A percentile compares a stretch with the other conserved stretches of the same genome.
Evolutionary conservation across 805 yeast species (phyloP).

Genomic region (Lachancea lanzarotensis): DNA sequence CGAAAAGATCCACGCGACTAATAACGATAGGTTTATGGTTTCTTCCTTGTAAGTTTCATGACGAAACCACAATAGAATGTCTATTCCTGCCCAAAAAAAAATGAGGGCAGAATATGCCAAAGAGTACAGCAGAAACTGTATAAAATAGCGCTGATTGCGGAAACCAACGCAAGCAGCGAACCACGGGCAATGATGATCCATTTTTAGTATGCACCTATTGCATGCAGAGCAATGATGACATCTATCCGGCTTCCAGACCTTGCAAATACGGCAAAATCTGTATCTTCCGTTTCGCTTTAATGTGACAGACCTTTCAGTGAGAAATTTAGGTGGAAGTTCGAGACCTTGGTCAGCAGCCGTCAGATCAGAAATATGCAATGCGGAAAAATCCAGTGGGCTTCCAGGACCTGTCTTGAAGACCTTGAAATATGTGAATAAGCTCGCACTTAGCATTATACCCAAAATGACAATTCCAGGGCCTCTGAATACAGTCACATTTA

Average conservation of each 20-base stretch:
- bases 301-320: conserved; percentile 37
- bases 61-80: conserved; percentile 44
- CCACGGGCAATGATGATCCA: conserved; percentile 98
- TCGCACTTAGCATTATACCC: conserved; percentile 7
- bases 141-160: conserved; percentile 68
- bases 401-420: conserved; percentile 57
- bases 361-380: conserved; percentile 33
- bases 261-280: conserved; percentile 65
- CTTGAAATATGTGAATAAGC: conserved; percentile 45
- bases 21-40: conserved; percentile 49
- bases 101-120: conserved; percentile 42
- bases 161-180: conserved; percentile 83
- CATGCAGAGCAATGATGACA: conserved; percentile 81
- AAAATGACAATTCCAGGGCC: conserved; percentile 5
- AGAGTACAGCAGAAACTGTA: conserved; percentile 61
- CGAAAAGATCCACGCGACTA: conserved; percentile 53
- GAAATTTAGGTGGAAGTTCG: conserved; percentile 39
- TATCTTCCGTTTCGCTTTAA: conserved; percentile 55
- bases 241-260: conserved; percentile 76
- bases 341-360: conserved; percentile 23
- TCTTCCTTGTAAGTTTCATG: conserved; percentile 36
- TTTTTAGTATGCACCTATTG: conserved; percentile 60
- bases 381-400: conserved; percentile 52
- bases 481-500: conserved; percentile 14
- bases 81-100: conserved; percentile 34